These are phyloP conservation scores for Chlamydomonas reinhardtii DNA, from an alignment of 163 green algal genomes.

Conservation along the genomic window DNA sequence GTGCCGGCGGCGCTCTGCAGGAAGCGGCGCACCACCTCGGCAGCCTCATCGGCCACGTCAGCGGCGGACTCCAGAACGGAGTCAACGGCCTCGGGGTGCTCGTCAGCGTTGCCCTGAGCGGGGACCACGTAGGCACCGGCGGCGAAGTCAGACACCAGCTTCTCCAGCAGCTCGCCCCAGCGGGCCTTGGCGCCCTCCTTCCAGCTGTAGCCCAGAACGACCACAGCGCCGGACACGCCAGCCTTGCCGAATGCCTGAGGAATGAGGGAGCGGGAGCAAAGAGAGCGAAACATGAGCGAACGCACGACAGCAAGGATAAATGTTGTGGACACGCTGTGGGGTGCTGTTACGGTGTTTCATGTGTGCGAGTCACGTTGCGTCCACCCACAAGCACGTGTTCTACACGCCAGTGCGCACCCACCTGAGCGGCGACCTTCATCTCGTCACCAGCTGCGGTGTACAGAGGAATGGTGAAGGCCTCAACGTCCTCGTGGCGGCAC, in stretches of 20 bases:
- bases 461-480: not conserved
- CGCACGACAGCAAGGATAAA: no score
- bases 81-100: not conserved
- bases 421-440: slow-evolving; percentile 28
- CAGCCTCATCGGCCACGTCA: slow-evolving; percentile 4
- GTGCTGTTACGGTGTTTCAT: no score
- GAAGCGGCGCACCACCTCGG: slow-evolving; percentile 16
- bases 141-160: slow-evolving; percentile 1
- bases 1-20: not conserved
- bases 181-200: not conserved
- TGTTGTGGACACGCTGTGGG: no score
- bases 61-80: slow-evolving; percentile 1
- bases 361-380: no score
- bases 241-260: slow-evolving; percentile 23
- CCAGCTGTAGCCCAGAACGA: slow-evolving; percentile 32
- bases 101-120: not conserved
- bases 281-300: no score
- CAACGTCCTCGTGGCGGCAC: slow-evolving; percentile 13
- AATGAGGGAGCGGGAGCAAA: not conserved
- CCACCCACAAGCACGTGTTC: no score
- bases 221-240: slow-evolving; percentile 8
- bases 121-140: not conserved
- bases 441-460: slow-evolving; percentile 5
- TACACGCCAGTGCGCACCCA: not conserved
- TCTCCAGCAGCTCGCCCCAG: slow-evolving; percentile 21